A percentile compares a stretch with the other conserved stretches of the same genome.
Evolutionary conservation across 495 filamentous ascomycete genomes (phyloP).

Genomic region (Penicillium odoratum): DNA sequence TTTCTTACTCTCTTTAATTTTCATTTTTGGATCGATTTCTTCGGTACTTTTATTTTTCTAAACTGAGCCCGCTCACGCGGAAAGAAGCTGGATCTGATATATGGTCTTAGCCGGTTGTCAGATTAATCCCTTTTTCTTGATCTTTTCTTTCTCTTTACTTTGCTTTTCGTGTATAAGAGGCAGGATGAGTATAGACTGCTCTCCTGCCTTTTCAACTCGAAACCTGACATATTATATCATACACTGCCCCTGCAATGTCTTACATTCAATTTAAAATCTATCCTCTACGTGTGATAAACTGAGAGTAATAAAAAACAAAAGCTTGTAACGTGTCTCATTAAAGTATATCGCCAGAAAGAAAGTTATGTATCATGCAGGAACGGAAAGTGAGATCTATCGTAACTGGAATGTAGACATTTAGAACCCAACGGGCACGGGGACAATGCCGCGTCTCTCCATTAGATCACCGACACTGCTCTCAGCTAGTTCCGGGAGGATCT

Average conservation of each 20-base stretch:
- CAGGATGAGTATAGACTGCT: slow-evolving; percentile 1
- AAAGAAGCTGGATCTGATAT: slow-evolving; percentile 30
- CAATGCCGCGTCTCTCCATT: slow-evolving; percentile 66
- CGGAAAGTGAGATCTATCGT: background rate
- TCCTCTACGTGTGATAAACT: slow-evolving; percentile 8
- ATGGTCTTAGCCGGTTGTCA: slow-evolving; percentile 19
- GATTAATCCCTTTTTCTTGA: slow-evolving; percentile 16
- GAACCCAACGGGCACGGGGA: slow-evolving; percentile 16
- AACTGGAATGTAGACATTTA: slow-evolving; percentile 2
- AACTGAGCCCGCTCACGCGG: slow-evolving; percentile 34
- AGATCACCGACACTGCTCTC: slow-evolving; percentile 71
- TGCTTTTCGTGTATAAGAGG: background rate
- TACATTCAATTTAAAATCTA: slow-evolving; percentile 11
- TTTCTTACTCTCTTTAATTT: slow-evolving; percentile 4
- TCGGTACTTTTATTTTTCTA: slow-evolving; percentile 13
- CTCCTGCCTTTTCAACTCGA: background rate
- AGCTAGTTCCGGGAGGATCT: slow-evolving; percentile 80
- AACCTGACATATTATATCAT: slow-evolving; percentile 15
- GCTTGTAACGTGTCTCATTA: slow-evolving; percentile 11
- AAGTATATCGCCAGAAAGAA: slow-evolving; percentile 10
- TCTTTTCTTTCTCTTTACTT: slow-evolving; percentile 7
- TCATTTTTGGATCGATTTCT: slow-evolving; percentile 12
- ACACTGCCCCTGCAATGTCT: slow-evolving; percentile 22
- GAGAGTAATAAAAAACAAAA: background rate
- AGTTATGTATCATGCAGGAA: slow-evolving; percentile 10